A percentile compares a stretch with the other conserved stretches of the same genome.
These are phyloP conservation scores for Xerocomus minutiporus DNA, from an alignment of 1,284 basidiomycete genomes.

Conservation along the genomic window DNA sequence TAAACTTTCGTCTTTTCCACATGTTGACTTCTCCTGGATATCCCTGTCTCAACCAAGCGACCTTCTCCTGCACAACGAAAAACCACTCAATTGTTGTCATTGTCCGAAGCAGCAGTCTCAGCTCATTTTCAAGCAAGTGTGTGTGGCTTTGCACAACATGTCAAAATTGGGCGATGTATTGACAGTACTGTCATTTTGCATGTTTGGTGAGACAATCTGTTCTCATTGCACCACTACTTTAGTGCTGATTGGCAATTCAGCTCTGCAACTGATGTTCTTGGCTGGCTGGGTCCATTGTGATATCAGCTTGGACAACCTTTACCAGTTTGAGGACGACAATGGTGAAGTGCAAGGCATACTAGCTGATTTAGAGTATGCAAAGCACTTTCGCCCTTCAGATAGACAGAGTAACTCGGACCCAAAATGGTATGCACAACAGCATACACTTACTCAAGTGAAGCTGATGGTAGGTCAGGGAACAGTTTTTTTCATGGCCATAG, in stretches of 20 bases:
- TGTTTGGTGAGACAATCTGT: neutral
- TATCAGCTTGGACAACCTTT: neutral
- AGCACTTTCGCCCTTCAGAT: neutral
- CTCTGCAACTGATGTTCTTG: neutral
- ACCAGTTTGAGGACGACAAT: neutral
- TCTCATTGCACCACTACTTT: neutral
- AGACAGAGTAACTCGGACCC: neutral
- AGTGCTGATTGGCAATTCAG: neutral
- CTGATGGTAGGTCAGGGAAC: neutral
- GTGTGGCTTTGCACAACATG: neutral
- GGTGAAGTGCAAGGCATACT: neutral
- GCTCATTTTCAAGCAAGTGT: neutral
- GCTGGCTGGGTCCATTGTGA: neutral
- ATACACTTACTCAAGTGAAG: neutral
- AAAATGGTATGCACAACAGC: neutral
- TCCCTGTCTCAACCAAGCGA: neutral
- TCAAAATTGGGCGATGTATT: neutral
- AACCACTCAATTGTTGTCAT: neutral
- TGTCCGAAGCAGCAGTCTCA: neutral
- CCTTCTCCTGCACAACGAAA: neutral
- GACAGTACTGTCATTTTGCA: neutral
- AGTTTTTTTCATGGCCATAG: too few species aligned
- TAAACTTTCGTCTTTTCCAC: neutral
- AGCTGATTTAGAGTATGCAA: neutral
- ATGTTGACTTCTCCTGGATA: neutral